These are phyloP conservation scores for Cutaneotrichosporon sp. DNA, from an alignment of 1,284 basidiomycete genomes.

Conservation along the genomic window DNA sequence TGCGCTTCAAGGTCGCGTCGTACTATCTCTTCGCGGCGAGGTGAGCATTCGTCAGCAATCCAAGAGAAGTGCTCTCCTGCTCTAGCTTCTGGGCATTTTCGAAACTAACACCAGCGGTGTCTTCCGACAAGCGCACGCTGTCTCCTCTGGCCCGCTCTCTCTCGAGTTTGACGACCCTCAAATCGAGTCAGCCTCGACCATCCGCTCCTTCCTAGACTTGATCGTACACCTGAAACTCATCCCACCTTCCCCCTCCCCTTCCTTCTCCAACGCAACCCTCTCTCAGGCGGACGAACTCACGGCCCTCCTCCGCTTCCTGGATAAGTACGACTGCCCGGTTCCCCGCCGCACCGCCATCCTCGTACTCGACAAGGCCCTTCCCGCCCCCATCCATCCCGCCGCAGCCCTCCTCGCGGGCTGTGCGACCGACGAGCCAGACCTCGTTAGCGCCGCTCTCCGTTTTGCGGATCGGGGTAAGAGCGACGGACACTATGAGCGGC, in stretches of 20 bases:
- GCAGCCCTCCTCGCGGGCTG: constrained; percentile 6
- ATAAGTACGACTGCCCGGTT: constrained; percentile 16
- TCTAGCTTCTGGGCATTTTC: not conserved
- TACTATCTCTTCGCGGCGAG: constrained; percentile 13
- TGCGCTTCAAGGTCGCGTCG: constrained; percentile 9
- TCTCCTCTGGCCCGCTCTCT: not conserved
- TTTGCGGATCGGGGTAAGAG: constrained; percentile 6
- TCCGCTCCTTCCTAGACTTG: constrained; percentile 10
- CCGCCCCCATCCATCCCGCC: constrained; percentile 2
- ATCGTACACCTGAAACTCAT: constrained; percentile 5
- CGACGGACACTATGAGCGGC: constrained; percentile 9
- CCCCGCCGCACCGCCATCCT: not conserved
- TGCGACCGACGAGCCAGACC: constrained; percentile 4
- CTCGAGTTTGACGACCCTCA: constrained; percentile 8
- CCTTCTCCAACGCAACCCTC: not conserved
- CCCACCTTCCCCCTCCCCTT: not conserved
- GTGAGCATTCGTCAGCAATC: not conserved
- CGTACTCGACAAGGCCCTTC: not conserved
- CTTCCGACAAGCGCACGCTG: constrained; percentile 5
- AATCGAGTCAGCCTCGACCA: constrained; percentile 1
- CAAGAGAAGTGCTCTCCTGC: too few species aligned
- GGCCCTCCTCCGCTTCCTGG: constrained; percentile 2
- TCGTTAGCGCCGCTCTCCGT: not conserved
- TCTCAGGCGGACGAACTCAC: constrained; percentile 5
- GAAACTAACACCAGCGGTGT: constrained; percentile 6